A percentile compares a stretch with the other conserved stretches of the same genome.
Evolutionary conservation across 75 land plant genomes (phyloP).

Genomic region (Pseudotsuga menziesii): DNA sequence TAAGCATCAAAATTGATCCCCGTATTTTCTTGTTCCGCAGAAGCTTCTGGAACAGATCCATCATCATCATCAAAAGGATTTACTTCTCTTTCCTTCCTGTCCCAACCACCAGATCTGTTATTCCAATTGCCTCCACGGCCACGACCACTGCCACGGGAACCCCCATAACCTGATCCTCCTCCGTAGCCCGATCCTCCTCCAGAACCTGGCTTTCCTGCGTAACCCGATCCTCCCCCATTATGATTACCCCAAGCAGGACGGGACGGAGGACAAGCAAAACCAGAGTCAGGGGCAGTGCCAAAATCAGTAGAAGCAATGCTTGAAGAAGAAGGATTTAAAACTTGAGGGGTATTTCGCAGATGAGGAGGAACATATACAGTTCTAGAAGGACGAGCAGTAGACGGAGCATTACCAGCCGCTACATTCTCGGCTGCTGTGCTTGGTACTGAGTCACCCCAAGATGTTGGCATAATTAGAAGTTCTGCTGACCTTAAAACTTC

Average conservation of each 20-base stretch:
- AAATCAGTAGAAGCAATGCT: slow-evolving; percentile 8
- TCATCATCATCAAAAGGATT: slow-evolving; percentile 72
- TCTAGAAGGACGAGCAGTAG: slow-evolving; percentile 14
- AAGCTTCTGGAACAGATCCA: slow-evolving; percentile 17
- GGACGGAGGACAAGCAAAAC: slow-evolving; percentile 12
- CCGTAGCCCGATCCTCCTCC: slow-evolving; percentile 9
- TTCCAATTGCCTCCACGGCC: slow-evolving; percentile 24
- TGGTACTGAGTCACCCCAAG: slow-evolving; percentile 69
- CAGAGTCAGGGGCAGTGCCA: slow-evolving; percentile 12
- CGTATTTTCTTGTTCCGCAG: slow-evolving; percentile 57
- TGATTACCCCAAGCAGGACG: background rate
- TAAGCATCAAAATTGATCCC: slow-evolving; percentile 90
- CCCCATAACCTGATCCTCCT: slow-evolving; percentile 14
- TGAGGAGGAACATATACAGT: slow-evolving; percentile 82
- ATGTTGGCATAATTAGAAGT: slow-evolving; percentile 53
- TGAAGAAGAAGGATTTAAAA: slow-evolving; percentile 6
- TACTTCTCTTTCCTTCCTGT: slow-evolving; percentile 51
- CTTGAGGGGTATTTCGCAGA: slow-evolving; percentile 50
- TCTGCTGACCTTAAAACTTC: background rate
- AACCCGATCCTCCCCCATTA: slow-evolving; percentile 4
- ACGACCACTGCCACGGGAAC: slow-evolving; percentile 15
- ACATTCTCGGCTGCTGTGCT: slow-evolving; percentile 39
- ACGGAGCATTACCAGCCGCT: slow-evolving; percentile 9
- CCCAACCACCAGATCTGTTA: slow-evolving; percentile 31
- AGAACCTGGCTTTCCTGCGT: slow-evolving; percentile 18